Evolutionary conservation across 2,329 filamentous ascomycete genomes (phyloP), one percentile per base, ranked within the genome.

Genomic region (Ascomycota sp.): DNA sequence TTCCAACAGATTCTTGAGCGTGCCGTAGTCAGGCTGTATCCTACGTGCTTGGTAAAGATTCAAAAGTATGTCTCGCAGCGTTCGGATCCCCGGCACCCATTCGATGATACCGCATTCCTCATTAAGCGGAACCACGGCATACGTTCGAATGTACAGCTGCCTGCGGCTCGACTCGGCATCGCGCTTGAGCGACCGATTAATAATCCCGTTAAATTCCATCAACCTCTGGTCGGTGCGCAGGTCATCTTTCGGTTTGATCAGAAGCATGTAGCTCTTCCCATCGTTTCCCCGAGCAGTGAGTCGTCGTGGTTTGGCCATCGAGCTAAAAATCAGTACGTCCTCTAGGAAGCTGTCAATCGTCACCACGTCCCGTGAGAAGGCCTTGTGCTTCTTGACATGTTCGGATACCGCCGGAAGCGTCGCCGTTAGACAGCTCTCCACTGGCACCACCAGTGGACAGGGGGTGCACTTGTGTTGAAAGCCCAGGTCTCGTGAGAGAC

Each of bases 121-220:
- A 47, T 93, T 95, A 28, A 99, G 60, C 2, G 89, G 91, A 4
- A 86, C 93, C 9, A 99, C 91, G 6, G 82, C 83, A 43, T 99
- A 98, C 0, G 89, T 98, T 45, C 85, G 83, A 52, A 99, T 93
- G 49, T 92, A 92, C 32, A 98, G 65, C 38, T 89, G 79, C 11
- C 89, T 71, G 48, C 81, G 78, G 51, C 80, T 91, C 11, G 83
- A 80, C 46, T 94, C 85, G 2, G 85, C 75, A 43, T 95, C 85
- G 36, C 79, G 74, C 47, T 94, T 93, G 33, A 99, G 56, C 3
- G 86, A 82, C 34, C 89, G 69, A 48, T 98, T 98, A 58, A 98
- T 95, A 69, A 95, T 89, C 27, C 77, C 74, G 48, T 95, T 98
- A 61, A 98, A 98, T 47, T 98, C 91, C 85, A 98, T 98, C 13